Conservation (phyloP, 2,329 filamentous ascomycete genomes). For the Ophiostoma piceae region DNA sequence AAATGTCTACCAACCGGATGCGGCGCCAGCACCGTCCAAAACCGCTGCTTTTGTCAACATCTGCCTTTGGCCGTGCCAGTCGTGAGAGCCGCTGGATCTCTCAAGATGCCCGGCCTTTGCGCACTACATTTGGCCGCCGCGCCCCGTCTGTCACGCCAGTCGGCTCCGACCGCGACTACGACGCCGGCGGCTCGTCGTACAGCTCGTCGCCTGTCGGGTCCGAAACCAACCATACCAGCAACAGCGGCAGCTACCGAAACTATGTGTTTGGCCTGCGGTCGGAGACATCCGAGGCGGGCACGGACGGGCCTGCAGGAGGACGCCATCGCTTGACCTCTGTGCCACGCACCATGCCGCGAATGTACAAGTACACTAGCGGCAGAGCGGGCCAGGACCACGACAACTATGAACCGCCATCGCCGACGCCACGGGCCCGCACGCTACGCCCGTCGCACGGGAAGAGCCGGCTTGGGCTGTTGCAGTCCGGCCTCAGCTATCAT, state of each 20-base stretch:
- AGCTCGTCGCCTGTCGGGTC: slow-evolving; percentile 25
- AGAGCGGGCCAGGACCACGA: background rate
- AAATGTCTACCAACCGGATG: background rate
- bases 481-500: background rate
- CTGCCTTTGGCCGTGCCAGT: background rate
- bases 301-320: background rate
- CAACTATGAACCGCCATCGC: background rate
- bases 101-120: background rate
- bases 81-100: background rate
- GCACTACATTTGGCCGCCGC: background rate
- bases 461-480: background rate
- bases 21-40: background rate
- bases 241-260: background rate
- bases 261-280: background rate
- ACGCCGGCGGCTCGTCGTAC: slow-evolving; percentile 24
- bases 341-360: background rate
- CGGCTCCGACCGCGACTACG: slow-evolving; percentile 22
- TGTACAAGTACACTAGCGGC: background rate
- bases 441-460: background rate
- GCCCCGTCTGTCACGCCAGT: background rate
- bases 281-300: slow-evolving; percentile 9
- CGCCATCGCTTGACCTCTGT: background rate
- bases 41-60: slow-evolving; percentile 6
- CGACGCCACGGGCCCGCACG: background rate
- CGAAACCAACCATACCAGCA: background rate